Percentiles rank a stretch among this genome's conserved stretches.
Conservation (phyloP, 2,329 filamentous ascomycete genomes). For the Dactylellina sp. region DNA sequence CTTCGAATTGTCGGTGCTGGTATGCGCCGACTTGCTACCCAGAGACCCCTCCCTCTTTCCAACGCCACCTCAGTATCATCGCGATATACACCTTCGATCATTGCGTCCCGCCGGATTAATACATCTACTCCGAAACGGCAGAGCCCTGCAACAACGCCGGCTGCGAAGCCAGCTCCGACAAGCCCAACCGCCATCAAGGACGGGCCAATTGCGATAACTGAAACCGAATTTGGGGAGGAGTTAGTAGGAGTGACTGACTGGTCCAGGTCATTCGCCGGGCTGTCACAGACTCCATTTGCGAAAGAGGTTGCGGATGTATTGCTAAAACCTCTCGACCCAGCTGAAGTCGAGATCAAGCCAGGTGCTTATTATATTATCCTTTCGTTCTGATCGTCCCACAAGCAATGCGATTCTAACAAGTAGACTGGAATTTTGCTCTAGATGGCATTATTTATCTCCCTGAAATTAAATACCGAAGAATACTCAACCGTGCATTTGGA, state of each 20-base stretch:
- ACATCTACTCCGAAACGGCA: conserved; percentile 43
- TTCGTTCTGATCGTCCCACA: too few relatives aligned
- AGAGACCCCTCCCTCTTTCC: conserved; percentile 13
- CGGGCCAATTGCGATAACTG: conserved; percentile 30
- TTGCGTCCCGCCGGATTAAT: conserved; percentile 23
- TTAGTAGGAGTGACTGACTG: conserved; percentile 72
- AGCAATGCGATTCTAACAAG: conserved; percentile 10
- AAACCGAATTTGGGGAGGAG: conserved; percentile 38
- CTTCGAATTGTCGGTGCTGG: conserved; percentile 32
- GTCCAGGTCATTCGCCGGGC: conserved; percentile 84
- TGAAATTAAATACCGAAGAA: conserved; percentile 96
- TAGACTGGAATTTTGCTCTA: conserved; percentile 11
- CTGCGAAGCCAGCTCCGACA: conserved; percentile 14
- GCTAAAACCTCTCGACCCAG: conserved; percentile 73
- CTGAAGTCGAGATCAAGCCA: conserved; percentile 95
- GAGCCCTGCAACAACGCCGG: conserved; percentile 11
- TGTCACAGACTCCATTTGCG: conserved; percentile 77
- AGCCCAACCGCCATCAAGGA: conserved; percentile 41
- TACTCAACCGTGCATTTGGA: conserved; percentile 90
- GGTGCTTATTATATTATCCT: conserved; percentile 53
- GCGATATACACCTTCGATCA: conserved; percentile 26
- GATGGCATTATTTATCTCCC: conserved; percentile 96
- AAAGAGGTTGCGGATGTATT: conserved; percentile 77
- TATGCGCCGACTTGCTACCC: conserved; percentile 28
- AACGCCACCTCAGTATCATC: conserved; percentile 19